A percentile compares a stretch with the other conserved stretches of the same genome.
phyloP scores from a whole-genome alignment of 495 filamentous ascomycete species.

The Penicillium mononematosum region DNA sequence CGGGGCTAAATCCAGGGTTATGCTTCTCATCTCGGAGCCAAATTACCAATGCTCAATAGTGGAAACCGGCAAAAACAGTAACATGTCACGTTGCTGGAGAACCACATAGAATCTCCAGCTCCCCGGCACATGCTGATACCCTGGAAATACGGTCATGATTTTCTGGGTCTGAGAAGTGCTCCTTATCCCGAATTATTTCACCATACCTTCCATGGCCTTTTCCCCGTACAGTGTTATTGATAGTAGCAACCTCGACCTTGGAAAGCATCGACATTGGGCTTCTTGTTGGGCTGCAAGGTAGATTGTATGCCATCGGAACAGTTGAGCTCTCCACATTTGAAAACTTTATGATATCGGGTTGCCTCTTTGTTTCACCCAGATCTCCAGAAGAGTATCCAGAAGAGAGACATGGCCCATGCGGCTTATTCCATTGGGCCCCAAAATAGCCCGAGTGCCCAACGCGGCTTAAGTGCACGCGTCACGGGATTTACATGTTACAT shows the following conservation, averaged over 20 bases:
- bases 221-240: neutral
- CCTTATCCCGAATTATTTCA: conserved; percentile 4
- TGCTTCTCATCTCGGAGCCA: conserved; percentile 36
- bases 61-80: neutral
- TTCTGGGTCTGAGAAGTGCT: conserved; percentile 16
- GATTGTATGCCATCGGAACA: conserved; percentile 2
- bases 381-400: conserved; percentile 8
- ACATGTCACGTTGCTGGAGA: conserved; percentile 3
- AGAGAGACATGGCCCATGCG: conserved; percentile 25
- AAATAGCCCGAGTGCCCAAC: conserved; percentile 11
- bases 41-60: conserved; percentile 17
- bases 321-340: conserved; percentile 12
- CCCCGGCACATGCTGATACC: conserved; percentile 12
- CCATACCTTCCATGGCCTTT: neutral
- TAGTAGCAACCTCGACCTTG: neutral
- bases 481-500: conserved; percentile 21
- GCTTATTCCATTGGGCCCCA: conserved; percentile 25
- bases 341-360: neutral
- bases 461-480: conserved; percentile 4
- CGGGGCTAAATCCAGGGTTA: conserved; percentile 30
- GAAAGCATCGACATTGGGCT: conserved; percentile 25
- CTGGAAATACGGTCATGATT: conserved; percentile 16
- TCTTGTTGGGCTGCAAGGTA: conserved; percentile 27
- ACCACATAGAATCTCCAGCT: conserved; percentile 17
- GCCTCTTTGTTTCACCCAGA: conserved; percentile 3